A percentile compares a stretch with the other conserved stretches of the same genome.
Evolutionary conservation across 2,329 filamentous ascomycete genomes (phyloP).

Genomic region (Xylariaceae sp.): DNA sequence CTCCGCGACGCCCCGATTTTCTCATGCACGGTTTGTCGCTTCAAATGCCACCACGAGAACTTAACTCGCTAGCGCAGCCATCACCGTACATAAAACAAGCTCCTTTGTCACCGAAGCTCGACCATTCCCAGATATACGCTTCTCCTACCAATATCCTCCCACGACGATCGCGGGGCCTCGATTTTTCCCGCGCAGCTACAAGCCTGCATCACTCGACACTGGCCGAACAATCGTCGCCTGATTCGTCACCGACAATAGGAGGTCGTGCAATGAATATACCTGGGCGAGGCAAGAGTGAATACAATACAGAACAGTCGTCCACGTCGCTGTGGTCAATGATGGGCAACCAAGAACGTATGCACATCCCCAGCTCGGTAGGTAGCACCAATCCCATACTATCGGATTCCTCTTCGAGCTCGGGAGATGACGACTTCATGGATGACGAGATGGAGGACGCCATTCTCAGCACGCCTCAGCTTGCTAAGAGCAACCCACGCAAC

Average conservation of each 20-base stretch:
- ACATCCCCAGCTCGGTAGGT: conserved; percentile 80
- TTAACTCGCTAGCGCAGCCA: conserved; percentile 37
- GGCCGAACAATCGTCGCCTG: conserved; percentile 84
- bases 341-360: conserved; percentile 70
- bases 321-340: conserved; percentile 75
- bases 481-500: conserved; percentile 60
- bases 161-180: conserved; percentile 84
- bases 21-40: conserved; percentile 69
- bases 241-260: conserved; percentile 85
- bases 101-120: conserved; percentile 84
- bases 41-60: conserved; percentile 67
- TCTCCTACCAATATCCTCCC: conserved; percentile 88
- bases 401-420: conserved; percentile 77
- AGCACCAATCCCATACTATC: conserved; percentile 77
- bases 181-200: conserved; percentile 92
- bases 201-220: conserved; percentile 95
- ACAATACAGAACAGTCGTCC: conserved; percentile 67
- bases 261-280: conserved; percentile 70
- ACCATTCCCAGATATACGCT: conserved; percentile 82
- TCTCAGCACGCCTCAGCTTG: conserved; percentile 80
- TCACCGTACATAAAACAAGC: conserved; percentile 58
- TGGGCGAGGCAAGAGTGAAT: conserved; percentile 55
- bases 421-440: conserved; percentile 73
- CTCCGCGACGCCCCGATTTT: conserved; percentile 72
- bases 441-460: conserved; percentile 81